These are phyloP conservation scores for Talaromyces ruber DNA, from an alignment of 495 filamentous ascomycete genomes.

Conservation along the genomic window DNA sequence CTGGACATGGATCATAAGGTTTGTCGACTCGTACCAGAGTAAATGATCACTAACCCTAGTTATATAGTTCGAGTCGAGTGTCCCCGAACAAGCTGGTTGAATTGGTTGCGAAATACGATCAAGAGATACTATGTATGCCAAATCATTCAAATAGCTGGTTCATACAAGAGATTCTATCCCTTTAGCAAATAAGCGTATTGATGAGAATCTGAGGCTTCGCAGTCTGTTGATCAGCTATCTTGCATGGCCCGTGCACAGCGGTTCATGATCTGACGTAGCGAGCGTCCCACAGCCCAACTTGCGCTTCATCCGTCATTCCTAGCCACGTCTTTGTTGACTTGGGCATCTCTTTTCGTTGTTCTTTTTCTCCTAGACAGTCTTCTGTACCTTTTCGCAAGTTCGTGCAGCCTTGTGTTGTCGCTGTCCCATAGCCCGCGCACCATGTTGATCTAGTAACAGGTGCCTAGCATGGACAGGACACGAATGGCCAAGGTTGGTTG, in stretches of 20 bases:
- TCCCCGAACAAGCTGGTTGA: too few relatives aligned
- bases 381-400: not conserved
- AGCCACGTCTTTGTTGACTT: not conserved
- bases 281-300: not conserved
- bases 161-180: not conserved
- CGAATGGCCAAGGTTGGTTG: constrained; percentile 43
- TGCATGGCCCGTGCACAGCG: not conserved
- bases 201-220: not conserved
- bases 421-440: constrained; percentile 18
- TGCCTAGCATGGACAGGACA: constrained; percentile 42
- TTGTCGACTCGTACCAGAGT: too few relatives aligned
- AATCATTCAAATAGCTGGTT: too few relatives aligned
- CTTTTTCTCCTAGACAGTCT: not conserved
- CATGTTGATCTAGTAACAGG: constrained; percentile 25
- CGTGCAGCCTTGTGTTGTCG: not conserved
- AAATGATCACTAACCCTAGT: too few relatives aligned
- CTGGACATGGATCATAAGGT: too few relatives aligned
- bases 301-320: not conserved
- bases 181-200: not conserved
- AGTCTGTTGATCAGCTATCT: not conserved
- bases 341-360: not conserved
- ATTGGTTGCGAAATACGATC: too few relatives aligned
- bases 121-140: too few relatives aligned
- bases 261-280: constrained; percentile 14
- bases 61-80: too few relatives aligned